Percentiles rank a stretch among this genome's conserved stretches.
These are phyloP conservation scores for Cocos nucifera DNA, from an alignment of 176 grass and related monocot genomes.

Conservation along the genomic window DNA sequence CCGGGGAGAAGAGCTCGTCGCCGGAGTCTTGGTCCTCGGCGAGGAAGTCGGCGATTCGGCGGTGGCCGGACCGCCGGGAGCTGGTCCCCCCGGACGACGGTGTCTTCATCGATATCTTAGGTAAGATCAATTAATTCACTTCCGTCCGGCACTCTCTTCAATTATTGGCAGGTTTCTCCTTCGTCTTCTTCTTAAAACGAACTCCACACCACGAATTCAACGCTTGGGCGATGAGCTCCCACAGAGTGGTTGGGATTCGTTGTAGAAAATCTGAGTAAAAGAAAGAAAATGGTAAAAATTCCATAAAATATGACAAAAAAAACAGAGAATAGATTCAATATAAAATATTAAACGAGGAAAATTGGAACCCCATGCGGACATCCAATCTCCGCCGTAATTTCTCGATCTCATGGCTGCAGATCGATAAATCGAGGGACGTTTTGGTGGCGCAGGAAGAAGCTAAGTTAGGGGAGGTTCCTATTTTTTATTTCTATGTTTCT, in stretches of 20 bases:
- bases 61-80: slow-evolving; percentile 43
- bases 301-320: too few species aligned
- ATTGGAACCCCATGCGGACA: too few species aligned
- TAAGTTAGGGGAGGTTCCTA: too few species aligned
- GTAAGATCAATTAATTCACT: background rate
- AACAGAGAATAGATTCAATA: too few species aligned
- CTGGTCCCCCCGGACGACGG: slow-evolving; percentile 50
- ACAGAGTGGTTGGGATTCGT: slow-evolving; percentile 27
- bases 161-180: background rate
- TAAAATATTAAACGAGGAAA: too few species aligned
- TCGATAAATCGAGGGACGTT: too few species aligned
- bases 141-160: background rate
- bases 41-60: slow-evolving; percentile 77
- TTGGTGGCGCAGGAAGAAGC: too few species aligned
- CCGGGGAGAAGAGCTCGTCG: slow-evolving; percentile 53
- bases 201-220: slow-evolving; percentile 20
- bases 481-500: too few species aligned
- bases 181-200: slow-evolving; percentile 28
- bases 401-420: too few species aligned
- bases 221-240: slow-evolving; percentile 6
- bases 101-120: slow-evolving; percentile 44
- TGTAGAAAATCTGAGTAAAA: slow-evolving; percentile 22
- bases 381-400: too few species aligned
- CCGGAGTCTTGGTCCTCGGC: slow-evolving; percentile 68
- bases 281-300: background rate